Evolutionary conservation across 345 rosid species (phyloP).

Genomic region (Fremontodendron californicum): DNA sequence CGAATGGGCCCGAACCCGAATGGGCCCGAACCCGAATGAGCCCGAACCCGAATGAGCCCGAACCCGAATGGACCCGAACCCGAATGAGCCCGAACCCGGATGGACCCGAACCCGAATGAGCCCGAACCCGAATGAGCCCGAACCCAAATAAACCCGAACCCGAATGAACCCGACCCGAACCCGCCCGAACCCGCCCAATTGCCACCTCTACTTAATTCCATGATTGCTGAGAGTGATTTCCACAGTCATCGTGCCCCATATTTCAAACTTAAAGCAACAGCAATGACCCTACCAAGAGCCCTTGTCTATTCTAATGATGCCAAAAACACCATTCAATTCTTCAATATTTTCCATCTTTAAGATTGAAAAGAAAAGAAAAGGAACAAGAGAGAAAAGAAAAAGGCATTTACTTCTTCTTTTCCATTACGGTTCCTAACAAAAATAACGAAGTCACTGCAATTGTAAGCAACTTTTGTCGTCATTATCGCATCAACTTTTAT

Average conservation of each 20-base stretch:
- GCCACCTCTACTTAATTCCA: neutral
- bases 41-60: no score
- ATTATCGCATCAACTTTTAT: constrained; percentile 16
- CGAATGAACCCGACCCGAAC: no score
- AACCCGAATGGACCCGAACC: no score
- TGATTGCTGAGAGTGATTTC: neutral
- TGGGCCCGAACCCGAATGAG: no score
- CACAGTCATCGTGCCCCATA: neutral
- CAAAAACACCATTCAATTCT: constrained; percentile 13
- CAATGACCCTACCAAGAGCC: constrained; percentile 27
- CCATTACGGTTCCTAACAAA: constrained; percentile 14
- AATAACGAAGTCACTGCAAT: constrained; percentile 16
- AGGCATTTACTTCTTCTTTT: constrained; percentile 8
- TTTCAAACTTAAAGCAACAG: constrained; percentile 13
- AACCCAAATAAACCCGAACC: no score
- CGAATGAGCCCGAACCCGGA: no score
- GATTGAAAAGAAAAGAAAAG: neutral
- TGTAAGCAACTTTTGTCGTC: constrained; percentile 20
- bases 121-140: no score
- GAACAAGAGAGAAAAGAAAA: neutral
- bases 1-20: no score
- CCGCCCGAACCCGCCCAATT: no score
- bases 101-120: no score
- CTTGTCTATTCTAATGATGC: constrained; percentile 16
- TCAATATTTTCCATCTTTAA: neutral